A percentile compares a stretch with the other conserved stretches of the same genome.
These are phyloP conservation scores for Russula sp. DNA, from an alignment of 768 basidiomycete genomes.

Conservation along the genomic window DNA sequence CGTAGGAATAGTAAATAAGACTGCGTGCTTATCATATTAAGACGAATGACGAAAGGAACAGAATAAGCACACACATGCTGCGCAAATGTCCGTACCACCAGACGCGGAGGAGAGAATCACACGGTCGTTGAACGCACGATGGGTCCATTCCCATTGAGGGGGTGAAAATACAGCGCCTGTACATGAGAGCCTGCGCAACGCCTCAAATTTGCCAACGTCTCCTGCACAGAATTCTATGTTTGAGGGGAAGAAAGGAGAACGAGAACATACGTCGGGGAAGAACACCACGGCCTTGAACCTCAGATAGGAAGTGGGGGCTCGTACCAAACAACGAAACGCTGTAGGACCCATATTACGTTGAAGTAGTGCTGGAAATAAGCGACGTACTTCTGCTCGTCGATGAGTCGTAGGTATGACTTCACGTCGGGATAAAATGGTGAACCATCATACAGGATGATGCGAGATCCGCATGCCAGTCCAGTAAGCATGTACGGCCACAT, in stretches of 20 bases:
- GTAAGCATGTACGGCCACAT: slow-evolving; percentile 66
- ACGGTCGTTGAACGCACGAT: slow-evolving; percentile 46
- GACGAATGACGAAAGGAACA: slow-evolving; percentile 3
- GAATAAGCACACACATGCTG: slow-evolving; percentile 41
- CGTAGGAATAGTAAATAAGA: slow-evolving; percentile 42
- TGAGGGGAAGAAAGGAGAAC: neutral
- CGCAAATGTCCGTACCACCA: slow-evolving; percentile 71
- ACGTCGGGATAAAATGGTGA: slow-evolving; percentile 61
- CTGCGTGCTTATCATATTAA: slow-evolving; percentile 29
- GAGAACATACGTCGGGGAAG: slow-evolving; percentile 32
- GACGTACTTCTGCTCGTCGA: slow-evolving; percentile 48
- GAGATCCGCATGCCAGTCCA: slow-evolving; percentile 44
- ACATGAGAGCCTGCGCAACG: slow-evolving; percentile 43
- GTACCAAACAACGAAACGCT: slow-evolving; percentile 39
- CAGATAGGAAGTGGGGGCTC: slow-evolving; percentile 59
- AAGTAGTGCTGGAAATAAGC: neutral
- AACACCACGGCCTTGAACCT: slow-evolving; percentile 49
- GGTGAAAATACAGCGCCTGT: slow-evolving; percentile 63
- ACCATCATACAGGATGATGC: slow-evolving; percentile 55
- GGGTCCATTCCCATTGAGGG: slow-evolving; percentile 60
- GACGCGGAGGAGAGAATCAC: slow-evolving; percentile 48
- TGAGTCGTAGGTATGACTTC: slow-evolving; percentile 45
- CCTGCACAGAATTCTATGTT: slow-evolving; percentile 27
- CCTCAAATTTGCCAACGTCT: slow-evolving; percentile 46
- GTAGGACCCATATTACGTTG: slow-evolving; percentile 4